Evolutionary conservation across 2,329 filamentous ascomycete species (phyloP), one percentile per base, ranked within the genome.

Genomic region (Fusarium falciforme): DNA sequence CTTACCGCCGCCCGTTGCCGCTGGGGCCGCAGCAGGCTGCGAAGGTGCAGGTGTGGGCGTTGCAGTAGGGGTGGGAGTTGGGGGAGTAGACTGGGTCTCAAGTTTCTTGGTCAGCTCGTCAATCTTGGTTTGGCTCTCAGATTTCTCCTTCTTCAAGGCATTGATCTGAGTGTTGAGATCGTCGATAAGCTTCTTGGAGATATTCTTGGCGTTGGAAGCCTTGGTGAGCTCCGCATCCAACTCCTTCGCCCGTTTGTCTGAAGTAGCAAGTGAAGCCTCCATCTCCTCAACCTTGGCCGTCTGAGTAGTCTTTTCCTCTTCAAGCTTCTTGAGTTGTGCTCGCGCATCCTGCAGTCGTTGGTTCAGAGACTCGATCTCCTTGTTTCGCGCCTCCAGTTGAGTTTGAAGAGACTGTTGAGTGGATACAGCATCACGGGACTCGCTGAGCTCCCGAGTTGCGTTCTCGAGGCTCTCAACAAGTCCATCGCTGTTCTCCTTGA

Each of bases 401-500:
- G 84, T 82, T 74, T 89, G 85, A n/a, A 89, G 77, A 6, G 86
- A 85, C 5, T 85, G 84, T 38, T 85, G 82, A 1, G 81, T 79
- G 4, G 82, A 81, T 17, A 78, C 77, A 11, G 82, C 79, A 59
- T 87, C 85, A 10, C 82, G 85, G 22, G 82, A 81, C 69, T 88
- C 85, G 67, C 75, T 87, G 8, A 94, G 83, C 76, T 94, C 91
- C 14, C 89, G 85, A 2, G 91, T 92, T 0, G 91, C 89, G 60
- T 88, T 89, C 79, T 95, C 93, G 2, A 95, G 83, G 66, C 88
- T 93, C 77, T 90, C 85, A 1, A 90, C 89, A 77, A 94, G 87
- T n/a, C 89, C 87, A 68, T 90, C 84, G 44, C 89, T 91, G 49
- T 92, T 93, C 78, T 96, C 93, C 74, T 93, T 91, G 11, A 91